Evolutionary conservation across 306 rosid genomes (phyloP), one percentile per base, ranked within the genome.

Genomic region (Castanospermum australe): DNA sequence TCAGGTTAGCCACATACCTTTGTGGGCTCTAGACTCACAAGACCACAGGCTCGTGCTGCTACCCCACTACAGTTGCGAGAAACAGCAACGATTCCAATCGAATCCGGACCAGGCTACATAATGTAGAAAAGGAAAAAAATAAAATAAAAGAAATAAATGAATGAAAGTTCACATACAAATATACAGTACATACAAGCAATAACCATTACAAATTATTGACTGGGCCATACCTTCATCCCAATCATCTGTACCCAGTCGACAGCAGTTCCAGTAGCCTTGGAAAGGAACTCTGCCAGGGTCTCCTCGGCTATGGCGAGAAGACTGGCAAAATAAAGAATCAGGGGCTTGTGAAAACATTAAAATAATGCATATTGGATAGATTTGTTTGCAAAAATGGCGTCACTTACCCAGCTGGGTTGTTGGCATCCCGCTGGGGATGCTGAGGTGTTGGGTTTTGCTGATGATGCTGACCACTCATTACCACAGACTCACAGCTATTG

Each of bases 201-300:
- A 15, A 66, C 15, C 8, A 5, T 22, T 22, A 39, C 1, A 47
- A 73, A 8, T 57, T 2, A 17, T 30, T 9, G 18, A 44, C 15
- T 7, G 18, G 36, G 41, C 4, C 35, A 25, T 67, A 95, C 99
- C 99, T 95, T 95, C 98, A 95, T 95, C 99, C 99, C 99, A 95
- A 95, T 95, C 97, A 92, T 91, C 95, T 95, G 99, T 79, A 95
- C 99, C 99, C 99, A 95, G 98, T 95, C 92, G 89, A 95, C 97
- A 95, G 99, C 99, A 87, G 99, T 95, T 90, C 99, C 98, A 38
- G 99, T 95, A 88, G 99, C 99, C 96, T 95, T 95, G 56, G 99
- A 91, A 79, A 95, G 96, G 95, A 95, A 95, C 99, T 95, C 99
- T 88, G 99, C 99, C 95, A 95, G 88, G 99, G 99, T 93, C 97